Base-by-base conservation (phyloP, 352 stramenopile species). In the Phytophthora vignae region DNA sequence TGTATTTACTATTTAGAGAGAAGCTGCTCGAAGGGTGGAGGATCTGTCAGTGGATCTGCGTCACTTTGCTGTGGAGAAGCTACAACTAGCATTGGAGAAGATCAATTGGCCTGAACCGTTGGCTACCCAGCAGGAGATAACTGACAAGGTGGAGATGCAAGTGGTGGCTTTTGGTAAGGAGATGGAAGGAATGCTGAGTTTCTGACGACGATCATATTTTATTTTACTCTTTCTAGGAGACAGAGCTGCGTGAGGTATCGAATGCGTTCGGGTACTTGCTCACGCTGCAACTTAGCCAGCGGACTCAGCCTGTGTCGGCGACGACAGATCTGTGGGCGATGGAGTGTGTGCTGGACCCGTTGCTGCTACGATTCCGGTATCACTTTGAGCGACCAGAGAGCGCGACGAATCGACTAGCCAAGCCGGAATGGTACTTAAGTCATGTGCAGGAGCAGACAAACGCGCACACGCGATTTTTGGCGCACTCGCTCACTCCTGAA, bases 381-480 rank as follows among this genome's bases (percentile, higher is more conserved):
- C 87, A 95, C 22, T 95, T 95, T 65, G 84, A 90, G 60, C 77
- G 84, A n/a, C 8, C 25, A 1, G 83, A 89, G 4, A 95, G 87
- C 67, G 73, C 81, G 29, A 93, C 84, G 15, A 95, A 92, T 61
- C 83, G 84, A 33, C 46, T 95, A 8, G 77, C 84, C 2, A 95
- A 92, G 74, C 87, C 87, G 0, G 87, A 95, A 65, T 95, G 87
- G 87, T 87, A 82, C 63, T 57, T 95, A 17, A 87, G 65, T 55
- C 71, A 92, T 60, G 71, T 93, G 2, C 70, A 88, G 25, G 74
- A 90, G 22, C 87, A 95, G 66, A 82, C 75, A 2, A 76, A 73
- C n/a, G 63, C 53, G 0, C 82, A 93, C 57, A 77, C 63, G 8
- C 60, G 29, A 3, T 91, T 94, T 50, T 59, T 92, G 14, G 69